These are phyloP conservation scores for Globisporangium alternatum DNA, from an alignment of 352 stramenopile genomes.

Conservation along the genomic window DNA sequence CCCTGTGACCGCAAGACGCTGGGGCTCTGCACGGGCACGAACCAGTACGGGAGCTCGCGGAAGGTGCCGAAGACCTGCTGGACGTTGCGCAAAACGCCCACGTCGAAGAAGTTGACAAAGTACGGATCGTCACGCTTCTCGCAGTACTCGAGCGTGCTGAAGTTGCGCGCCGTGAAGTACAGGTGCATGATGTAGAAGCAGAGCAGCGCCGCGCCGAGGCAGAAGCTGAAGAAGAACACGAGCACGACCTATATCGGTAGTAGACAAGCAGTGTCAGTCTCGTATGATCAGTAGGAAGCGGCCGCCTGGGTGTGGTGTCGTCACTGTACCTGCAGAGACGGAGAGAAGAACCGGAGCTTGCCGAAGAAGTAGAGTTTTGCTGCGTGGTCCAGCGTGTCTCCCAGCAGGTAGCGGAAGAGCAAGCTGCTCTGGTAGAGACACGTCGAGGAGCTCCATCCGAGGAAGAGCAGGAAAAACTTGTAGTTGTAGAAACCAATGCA, in stretches of 20 bases:
- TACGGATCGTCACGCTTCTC: slow-evolving; percentile 78
- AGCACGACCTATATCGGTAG: slow-evolving; percentile 36
- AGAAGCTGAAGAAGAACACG: slow-evolving; percentile 71
- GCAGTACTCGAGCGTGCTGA: slow-evolving; percentile 85
- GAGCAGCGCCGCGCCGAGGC: slow-evolving; percentile 56
- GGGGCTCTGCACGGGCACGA: slow-evolving; percentile 61
- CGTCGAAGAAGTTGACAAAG: slow-evolving; percentile 80
- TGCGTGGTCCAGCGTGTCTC: slow-evolving; percentile 47
- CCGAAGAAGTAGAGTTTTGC: slow-evolving; percentile 57
- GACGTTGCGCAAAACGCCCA: slow-evolving; percentile 71
- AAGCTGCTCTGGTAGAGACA: slow-evolving; percentile 71
- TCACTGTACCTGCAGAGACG: slow-evolving; percentile 52
- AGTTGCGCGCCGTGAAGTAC: slow-evolving; percentile 66
- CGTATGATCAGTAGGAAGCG: neutral
- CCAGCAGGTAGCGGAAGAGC: slow-evolving; percentile 61
- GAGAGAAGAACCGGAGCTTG: slow-evolving; percentile 48
- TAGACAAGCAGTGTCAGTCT: neutral
- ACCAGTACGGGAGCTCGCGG: slow-evolving; percentile 61
- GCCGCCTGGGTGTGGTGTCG: neutral
- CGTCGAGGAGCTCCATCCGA: slow-evolving; percentile 65
- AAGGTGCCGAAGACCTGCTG: slow-evolving; percentile 75
- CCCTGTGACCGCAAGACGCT: slow-evolving; percentile 43
- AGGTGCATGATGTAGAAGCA: slow-evolving; percentile 83
- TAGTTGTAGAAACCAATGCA: slow-evolving; percentile 90
- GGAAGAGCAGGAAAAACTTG: slow-evolving; percentile 88